Evolutionary conservation across 78 protist genomes (phyloP), one percentile per base, ranked within the genome.

Genomic region (Creolimax fragrantissima): DNA sequence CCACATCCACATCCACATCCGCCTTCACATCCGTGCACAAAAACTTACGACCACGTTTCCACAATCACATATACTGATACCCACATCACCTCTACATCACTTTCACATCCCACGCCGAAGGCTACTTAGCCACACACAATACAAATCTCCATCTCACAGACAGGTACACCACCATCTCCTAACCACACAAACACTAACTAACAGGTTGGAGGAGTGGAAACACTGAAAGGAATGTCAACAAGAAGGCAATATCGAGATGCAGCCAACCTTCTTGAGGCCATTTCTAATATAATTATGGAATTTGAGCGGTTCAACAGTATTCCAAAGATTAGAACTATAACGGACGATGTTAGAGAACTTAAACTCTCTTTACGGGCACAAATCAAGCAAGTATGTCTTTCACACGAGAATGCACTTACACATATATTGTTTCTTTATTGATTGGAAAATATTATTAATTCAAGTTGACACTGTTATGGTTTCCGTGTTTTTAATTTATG

Each of bases 271-370:
- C 42, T 86, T 7, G 45, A 86, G 90, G 44, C 58, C 7, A 41
- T 86, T 43, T 41, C 6, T 11, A 36, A 86, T 24, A 86, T 86
- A 7, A 42, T 42, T 2, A 32, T 37, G 90, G 90, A 86, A 37
- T 86, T 86, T 35, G 90, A 86, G 44, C 5, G 37, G 90, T 86
- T 37, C 90, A 86, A 32, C 45, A 41, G 43, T 41, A 86, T 86
- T 41, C 90, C 90, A 86, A 86, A 86, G 41, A 32, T 86, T 6
- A 32, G 43, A 11, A 35, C 32, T 35, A 35, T 84, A 32, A 84
- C 36, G 43, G 88, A 84, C 11, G 88, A 84, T 58, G 74, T 58
- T 17, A 17, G 74, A 17, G 74, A 58, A 24, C 74, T 58, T 24
- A 58, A 58, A 58, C 24, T 58, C 11, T 17, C 11, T 32, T 24